Base-by-base conservation (phyloP, 140 eudicot species). In the Stevia rebaudiana region DNA sequence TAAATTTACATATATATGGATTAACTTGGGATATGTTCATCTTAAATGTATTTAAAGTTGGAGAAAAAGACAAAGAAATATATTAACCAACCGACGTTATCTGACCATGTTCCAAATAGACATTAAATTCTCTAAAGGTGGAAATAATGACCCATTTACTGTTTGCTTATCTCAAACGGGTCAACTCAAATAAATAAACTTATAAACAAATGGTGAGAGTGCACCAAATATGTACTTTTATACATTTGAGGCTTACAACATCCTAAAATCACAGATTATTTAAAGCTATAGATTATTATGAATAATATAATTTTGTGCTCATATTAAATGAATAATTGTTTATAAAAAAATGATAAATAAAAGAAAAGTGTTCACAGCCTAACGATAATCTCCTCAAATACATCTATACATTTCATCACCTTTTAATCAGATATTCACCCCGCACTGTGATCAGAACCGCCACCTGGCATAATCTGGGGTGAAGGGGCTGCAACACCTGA, bases 371-470 rank as follows among this genome's bases (percentile, higher is more conserved):
- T 43, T 13, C 10, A 43, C 16, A 12, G 50, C 33, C 6, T 44
- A 39, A 35, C 33, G 30, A 40, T 50, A 15, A 18, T 8, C 19
- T 28, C 56, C 7, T 12, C 11, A 50, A 12, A 24, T 30, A 44
- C 35, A 31, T 51, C 18, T 44, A 3, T 48, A 8, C 13, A 13
- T 28, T 51, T 12, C 75, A 81, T 67, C 19, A 70, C 97, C 89
- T 81, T 48, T 70, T 73, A 76, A 76, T 72, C 76, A 78, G 82
- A 74, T 61, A 74, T 84, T 86, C 94, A 90, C 77, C 88, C 95
- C 41, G 86, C 64, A 73, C 67, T 81, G 74, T 82, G 97, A 76
- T 84, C 95, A 69, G 97, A 74, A 74, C 90, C 84, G 35, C 88
- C 87, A 66, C 95, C 87, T 76, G 77, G 95, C 69, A 79, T 74